Conservation (phyloP, 2,329 filamentous ascomycete species). For the Xylogone sp. region DNA sequence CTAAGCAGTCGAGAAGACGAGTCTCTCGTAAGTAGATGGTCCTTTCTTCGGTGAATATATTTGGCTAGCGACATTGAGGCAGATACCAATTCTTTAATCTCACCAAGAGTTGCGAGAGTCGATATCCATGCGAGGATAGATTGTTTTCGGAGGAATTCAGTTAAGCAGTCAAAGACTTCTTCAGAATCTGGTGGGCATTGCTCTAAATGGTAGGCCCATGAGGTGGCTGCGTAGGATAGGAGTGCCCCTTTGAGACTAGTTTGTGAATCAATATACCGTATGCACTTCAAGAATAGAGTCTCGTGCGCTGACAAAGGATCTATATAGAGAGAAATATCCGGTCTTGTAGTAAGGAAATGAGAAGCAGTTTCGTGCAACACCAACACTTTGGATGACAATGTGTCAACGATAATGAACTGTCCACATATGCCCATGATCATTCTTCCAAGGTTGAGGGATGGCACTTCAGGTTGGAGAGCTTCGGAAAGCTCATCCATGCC, state of each 20-base stretch:
- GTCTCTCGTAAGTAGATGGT: slow-evolving; percentile 9
- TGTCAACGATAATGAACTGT: slow-evolving; percentile 23
- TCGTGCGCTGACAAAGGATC: slow-evolving; percentile 10
- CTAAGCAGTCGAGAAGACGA: slow-evolving; percentile 7
- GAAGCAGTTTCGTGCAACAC: slow-evolving; percentile 25
- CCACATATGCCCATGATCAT: slow-evolving; percentile 24
- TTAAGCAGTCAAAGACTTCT: slow-evolving; percentile 12
- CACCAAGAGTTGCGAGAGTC: slow-evolving; percentile 17
- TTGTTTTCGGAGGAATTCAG: slow-evolving; percentile 19
- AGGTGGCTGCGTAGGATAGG: slow-evolving; percentile 20
- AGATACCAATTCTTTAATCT: slow-evolving; percentile 24
- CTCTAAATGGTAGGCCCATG: slow-evolving; percentile 25
- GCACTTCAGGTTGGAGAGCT: slow-evolving; percentile 18
- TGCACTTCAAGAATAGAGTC: slow-evolving; percentile 3
- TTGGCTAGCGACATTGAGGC: slow-evolving; percentile 23
- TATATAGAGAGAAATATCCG: background rate
- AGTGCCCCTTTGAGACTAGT: slow-evolving; percentile 5
- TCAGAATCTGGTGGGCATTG: slow-evolving; percentile 2
- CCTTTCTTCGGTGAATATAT: slow-evolving; percentile 11
- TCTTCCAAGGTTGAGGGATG: slow-evolving; percentile 14
- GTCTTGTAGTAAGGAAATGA: slow-evolving; percentile 16
- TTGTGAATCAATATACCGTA: background rate
- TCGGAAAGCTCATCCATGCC: slow-evolving; percentile 21
- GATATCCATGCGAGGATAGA: slow-evolving; percentile 32
- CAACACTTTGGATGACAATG: background rate